Base-by-base conservation (phyloP, 2,329 filamentous ascomycete genomes). In the Stagonosporopsis rhizophila region DNA sequence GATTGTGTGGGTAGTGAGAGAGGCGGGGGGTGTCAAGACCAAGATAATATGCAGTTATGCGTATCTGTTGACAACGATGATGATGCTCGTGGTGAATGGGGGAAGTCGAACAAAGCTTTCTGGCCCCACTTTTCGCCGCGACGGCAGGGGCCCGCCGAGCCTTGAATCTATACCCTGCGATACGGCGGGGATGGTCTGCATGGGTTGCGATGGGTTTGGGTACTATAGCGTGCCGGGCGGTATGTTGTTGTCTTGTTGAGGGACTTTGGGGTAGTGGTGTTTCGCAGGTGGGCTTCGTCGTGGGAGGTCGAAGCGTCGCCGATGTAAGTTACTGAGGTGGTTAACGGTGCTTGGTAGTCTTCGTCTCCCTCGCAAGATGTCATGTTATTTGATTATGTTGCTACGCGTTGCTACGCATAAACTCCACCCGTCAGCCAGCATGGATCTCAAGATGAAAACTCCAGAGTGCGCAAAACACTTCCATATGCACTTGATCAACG, bases 401-500 rank as follows among this genome's bases (percentile, higher is more conserved):
- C 4, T 4, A 5, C 23, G 8, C 23, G 8, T 25, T 4, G n/a
- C n/a, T n/a, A n/a, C n/a, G n/a, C n/a, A n/a, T n/a, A 25, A 8
- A 25, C 8, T 25, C 4, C 4, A 25, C 4, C n/a, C 14, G 1
- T 20, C 34, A 60, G 30, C 12, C 34, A 60, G 30, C 12, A 79
- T 79, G 75, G 83, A 86, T 64, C 78, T 79, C 8, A 79, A 79
- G 4, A 84, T 56, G 80, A 81, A 9, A 84, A 85, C 60, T 80
- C 81, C 49, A 67, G 81, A 41, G 69, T 71, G 47, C 75, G 83
- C 58, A 78, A 73, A 30, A 85, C 82, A 2, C 82, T 82, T 11
- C 80, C 85, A 71, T 85, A 80, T 74, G 80, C 75, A 11, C 72
- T 83, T 8, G 85, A 85, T 63, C 83, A 86, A 63, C 77, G 82